Base-by-base conservation (phyloP, 495 filamentous ascomycete genomes). In the Recurvomyces mirabilis region DNA sequence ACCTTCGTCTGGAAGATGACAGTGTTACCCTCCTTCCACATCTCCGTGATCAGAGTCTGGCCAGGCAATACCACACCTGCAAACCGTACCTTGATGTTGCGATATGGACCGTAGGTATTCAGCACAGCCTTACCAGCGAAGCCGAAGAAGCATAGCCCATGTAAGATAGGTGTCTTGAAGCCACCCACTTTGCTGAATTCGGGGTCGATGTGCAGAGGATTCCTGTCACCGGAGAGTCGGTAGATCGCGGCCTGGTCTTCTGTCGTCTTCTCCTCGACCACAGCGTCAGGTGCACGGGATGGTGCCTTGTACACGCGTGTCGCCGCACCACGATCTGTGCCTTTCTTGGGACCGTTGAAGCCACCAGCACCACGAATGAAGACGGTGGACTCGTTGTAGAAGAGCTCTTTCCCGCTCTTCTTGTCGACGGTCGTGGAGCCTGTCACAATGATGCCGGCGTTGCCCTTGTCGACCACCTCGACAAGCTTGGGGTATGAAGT, bases 231-330 rank as follows among this genome's bases (percentile, higher is more conserved):
- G 53, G 81, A 87, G 34, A 98, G 71, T 12, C 91, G 77, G 71
- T 98, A 98, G n/a, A 98, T 60, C 2, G 84, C 88, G 12, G 91
- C 91, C 70, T 98, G 91, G 62, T 93, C 89, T 61, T 87, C 81
- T 12, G 79, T 84, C 20, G 91, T 98, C 69, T 79, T 79, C 67
- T 88, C 83, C 69, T 95, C 88, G 20, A 84, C 73, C 5, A 93
- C 76, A 23, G 74, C 72, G 59, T 98, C 93, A 14, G 91, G 78
- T 37, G 69, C 65, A 35, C 93, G 79, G 49, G 73, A 63, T 1
- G 91, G 93, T 14, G 82, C 74, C 60, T 79, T 78, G 65, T 95
- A 86, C 6, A 79, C 66, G 1, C 79, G 77, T 0, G 82, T 89
- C 30, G 82, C 78, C 26, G 78, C 78, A 46, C 91, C 88, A 29